phyloP scores from a whole-genome alignment of 1,139 yeast genomes.

The Blastobotrys proliferans region DNA sequence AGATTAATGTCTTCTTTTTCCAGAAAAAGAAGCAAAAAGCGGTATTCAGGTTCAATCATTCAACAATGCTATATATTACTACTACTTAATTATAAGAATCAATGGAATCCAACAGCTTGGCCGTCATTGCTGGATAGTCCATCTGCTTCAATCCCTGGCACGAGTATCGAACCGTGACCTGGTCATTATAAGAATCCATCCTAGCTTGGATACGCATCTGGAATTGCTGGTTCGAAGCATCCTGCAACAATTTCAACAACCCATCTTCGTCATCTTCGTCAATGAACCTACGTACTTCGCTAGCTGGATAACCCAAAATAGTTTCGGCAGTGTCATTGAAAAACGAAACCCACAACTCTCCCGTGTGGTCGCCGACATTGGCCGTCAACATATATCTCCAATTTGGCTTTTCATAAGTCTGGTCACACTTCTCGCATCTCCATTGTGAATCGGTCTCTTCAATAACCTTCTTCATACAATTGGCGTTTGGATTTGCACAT shows the following conservation, averaged over 20 bases:
- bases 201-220: slow-evolving; percentile 75
- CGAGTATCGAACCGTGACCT: slow-evolving; percentile 70
- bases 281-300: slow-evolving; percentile 54
- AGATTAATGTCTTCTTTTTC: too few species aligned
- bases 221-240: slow-evolving; percentile 63
- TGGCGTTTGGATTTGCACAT: slow-evolving; percentile 52
- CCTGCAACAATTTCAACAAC: slow-evolving; percentile 48
- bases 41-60: too few species aligned
- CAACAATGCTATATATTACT: too few species aligned
- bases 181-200: slow-evolving; percentile 80
- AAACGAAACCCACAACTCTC: slow-evolving; percentile 80
- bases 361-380: slow-evolving; percentile 72
- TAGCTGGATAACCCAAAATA: slow-evolving; percentile 64
- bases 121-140: slow-evolving; percentile 61
- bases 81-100: slow-evolving; percentile 12
- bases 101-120: slow-evolving; percentile 50
- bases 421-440: slow-evolving; percentile 93
- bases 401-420: slow-evolving; percentile 60
- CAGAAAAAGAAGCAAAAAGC: too few species aligned
- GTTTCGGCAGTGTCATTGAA: slow-evolving; percentile 80
- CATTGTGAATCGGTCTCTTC: slow-evolving; percentile 71
- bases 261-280: slow-evolving; percentile 44
- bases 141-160: slow-evolving; percentile 53
- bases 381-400: slow-evolving; percentile 75
- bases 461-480: slow-evolving; percentile 79